A percentile compares a stretch with the other conserved stretches of the same genome.
Conservation (phyloP, 2,329 filamentous ascomycete species). For the Monilinia vaccinii-corymbosi region DNA sequence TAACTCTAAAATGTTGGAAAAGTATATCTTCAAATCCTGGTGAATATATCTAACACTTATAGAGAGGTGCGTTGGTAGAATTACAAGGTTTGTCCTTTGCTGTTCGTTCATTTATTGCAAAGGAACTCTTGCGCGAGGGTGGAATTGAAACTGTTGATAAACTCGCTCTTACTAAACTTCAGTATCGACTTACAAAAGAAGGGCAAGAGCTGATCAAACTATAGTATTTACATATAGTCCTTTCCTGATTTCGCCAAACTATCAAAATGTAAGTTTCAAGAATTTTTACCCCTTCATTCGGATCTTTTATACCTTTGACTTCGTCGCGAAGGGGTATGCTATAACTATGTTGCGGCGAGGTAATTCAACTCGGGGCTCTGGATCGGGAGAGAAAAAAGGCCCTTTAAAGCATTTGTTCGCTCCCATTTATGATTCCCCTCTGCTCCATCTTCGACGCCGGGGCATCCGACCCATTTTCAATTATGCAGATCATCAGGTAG, state of each 20-base stretch:
- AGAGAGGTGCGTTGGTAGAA: neutral
- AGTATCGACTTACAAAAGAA: neutral
- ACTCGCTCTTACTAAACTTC: neutral
- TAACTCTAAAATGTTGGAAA: neutral
- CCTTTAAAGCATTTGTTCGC: constrained; percentile 8
- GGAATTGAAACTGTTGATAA: neutral
- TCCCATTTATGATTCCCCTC: neutral
- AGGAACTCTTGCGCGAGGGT: neutral
- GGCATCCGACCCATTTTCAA: neutral
- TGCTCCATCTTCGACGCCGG: neutral
- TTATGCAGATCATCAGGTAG: neutral
- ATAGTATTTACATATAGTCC: neutral
- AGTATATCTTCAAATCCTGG: neutral
- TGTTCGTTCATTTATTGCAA: neutral
- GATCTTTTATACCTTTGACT: neutral
- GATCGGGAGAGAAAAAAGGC: constrained; percentile 1
- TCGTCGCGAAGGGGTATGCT: neutral
- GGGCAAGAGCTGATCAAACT: neutral
- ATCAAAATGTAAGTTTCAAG: constrained; percentile 4
- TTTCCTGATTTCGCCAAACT: neutral
- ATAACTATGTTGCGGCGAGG: neutral
- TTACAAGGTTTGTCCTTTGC: neutral
- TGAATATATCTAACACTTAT: neutral
- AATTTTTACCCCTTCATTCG: neutral
- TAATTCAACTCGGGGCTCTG: constrained; percentile 2